phyloP scores from a whole-genome alignment of 108 stramenopile species.

The Cyclotella kingstonii region DNA sequence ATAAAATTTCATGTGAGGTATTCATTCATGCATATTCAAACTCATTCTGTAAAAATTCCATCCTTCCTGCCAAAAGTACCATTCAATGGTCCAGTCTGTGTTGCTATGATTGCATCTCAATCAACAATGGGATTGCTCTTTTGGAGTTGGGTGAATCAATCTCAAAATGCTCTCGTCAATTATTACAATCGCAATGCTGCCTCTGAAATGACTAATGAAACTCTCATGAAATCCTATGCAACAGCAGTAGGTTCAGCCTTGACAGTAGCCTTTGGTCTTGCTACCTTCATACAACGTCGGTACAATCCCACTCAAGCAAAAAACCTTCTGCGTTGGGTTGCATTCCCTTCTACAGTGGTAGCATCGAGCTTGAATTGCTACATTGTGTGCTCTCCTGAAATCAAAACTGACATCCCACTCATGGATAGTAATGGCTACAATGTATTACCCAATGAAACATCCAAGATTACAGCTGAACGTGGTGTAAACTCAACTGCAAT shows the following conservation, averaged over 20 bases:
- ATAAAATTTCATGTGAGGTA: too few relatives aligned
- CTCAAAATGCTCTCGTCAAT: slow-evolving; percentile 73
- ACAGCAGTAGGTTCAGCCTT: slow-evolving; percentile 82
- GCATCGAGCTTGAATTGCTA: slow-evolving; percentile 86
- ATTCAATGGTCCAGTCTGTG: slow-evolving; percentile 69
- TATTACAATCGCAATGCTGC: slow-evolving; percentile 88
- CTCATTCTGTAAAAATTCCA: slow-evolving; percentile 18
- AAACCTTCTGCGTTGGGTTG: slow-evolving; percentile 70
- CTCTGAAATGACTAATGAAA: slow-evolving; percentile 73
- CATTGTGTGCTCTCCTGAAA: slow-evolving; percentile 85
- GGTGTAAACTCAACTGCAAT: slow-evolving; percentile 78
- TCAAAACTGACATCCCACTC: slow-evolving; percentile 71
- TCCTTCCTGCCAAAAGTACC: slow-evolving; percentile 41
- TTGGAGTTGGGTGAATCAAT: slow-evolving; percentile 82
- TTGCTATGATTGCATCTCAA: slow-evolving; percentile 53
- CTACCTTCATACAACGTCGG: slow-evolving; percentile 62
- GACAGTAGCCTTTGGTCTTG: slow-evolving; percentile 78
- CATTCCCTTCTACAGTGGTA: slow-evolving; percentile 83
- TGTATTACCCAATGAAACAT: slow-evolving; percentile 49
- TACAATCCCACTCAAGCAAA: slow-evolving; percentile 57
- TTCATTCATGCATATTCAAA: too few relatives aligned
- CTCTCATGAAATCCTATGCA: slow-evolving; percentile 76
- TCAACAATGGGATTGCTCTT: slow-evolving; percentile 55
- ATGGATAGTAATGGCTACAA: slow-evolving; percentile 47
- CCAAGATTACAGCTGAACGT: slow-evolving; percentile 61